These are phyloP conservation scores for Rubia yunnanensis DNA, from an alignment of 257 asterid species.

Conservation along the genomic window DNA sequence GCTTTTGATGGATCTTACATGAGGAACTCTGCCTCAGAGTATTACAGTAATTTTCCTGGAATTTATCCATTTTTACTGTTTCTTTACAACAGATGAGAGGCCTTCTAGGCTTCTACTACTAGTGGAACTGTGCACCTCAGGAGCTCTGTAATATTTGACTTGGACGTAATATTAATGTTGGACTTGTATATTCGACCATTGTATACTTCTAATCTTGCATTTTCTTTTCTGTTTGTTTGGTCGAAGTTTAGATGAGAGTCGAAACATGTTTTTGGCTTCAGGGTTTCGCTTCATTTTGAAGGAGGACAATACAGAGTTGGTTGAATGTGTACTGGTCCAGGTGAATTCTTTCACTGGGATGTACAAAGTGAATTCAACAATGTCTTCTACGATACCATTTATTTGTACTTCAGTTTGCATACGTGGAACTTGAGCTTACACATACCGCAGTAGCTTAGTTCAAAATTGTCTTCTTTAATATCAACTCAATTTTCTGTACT, in stretches of 20 bases:
- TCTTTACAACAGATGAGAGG: neutral
- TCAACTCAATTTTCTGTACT: neutral
- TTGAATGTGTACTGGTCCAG: neutral
- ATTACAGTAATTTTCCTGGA: neutral
- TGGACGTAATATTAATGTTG: neutral
- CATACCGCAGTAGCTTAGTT: neutral
- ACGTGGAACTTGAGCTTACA: neutral
- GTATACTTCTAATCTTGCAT: neutral
- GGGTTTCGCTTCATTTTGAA: neutral
- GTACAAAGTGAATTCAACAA: neutral
- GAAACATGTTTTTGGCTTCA: no score
- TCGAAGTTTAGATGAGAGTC: no score
- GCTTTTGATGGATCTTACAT: neutral
- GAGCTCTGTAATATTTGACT: slow-evolving; percentile 2
- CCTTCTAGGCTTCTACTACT: neutral
- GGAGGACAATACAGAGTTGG: neutral
- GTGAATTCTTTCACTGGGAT: neutral
- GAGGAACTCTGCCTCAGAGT: neutral
- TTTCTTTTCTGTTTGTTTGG: neutral
- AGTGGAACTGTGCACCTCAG: neutral
- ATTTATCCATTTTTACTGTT: no score
- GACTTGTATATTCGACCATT: neutral
- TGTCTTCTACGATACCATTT: neutral
- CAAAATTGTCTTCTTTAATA: neutral
- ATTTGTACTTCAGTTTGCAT: neutral